Conservation (phyloP, 2,329 filamentous ascomycete genomes). For the Lasiodiplodia sp. region DNA sequence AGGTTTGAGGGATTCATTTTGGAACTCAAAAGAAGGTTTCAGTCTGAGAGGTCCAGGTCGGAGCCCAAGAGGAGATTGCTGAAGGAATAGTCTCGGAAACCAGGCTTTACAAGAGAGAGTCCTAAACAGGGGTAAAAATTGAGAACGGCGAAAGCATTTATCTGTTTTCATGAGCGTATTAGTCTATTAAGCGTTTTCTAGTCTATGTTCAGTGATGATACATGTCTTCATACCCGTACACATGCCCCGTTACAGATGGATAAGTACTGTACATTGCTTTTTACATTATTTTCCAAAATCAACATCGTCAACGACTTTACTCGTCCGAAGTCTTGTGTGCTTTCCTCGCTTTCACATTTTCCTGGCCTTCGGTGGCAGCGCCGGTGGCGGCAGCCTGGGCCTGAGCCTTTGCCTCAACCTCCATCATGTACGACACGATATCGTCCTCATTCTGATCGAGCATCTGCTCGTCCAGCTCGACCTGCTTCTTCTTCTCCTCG, state of each 20-base stretch:
- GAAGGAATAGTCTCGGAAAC: too few relatives aligned
- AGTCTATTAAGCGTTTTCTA: constrained; percentile 18
- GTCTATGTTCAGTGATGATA: constrained; percentile 1
- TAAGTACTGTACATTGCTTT: constrained; percentile 4
- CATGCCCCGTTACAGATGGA: not conserved
- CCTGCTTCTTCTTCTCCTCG: constrained; percentile 27
- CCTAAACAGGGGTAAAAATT: not conserved
- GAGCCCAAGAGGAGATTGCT: too few relatives aligned
- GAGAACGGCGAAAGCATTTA: not conserved
- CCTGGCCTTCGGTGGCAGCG: not conserved
- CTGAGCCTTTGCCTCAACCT: constrained; percentile 19
- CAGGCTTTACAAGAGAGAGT: not conserved
- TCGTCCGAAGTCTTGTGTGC: constrained; percentile 11
- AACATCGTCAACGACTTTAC: not conserved
- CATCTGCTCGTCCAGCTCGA: constrained; percentile 27
- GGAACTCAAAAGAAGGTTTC: too few relatives aligned
- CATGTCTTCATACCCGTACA: constrained; percentile 3
- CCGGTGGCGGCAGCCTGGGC: not conserved
- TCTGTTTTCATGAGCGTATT: not conserved
- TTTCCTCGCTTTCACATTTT: constrained; percentile 10
- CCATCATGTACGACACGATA: constrained; percentile 23
- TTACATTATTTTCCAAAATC: not conserved
- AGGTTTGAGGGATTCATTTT: not conserved
- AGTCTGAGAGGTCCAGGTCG: too few relatives aligned
- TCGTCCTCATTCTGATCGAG: constrained; percentile 29